phyloP scores from a whole-genome alignment of 345 rosid species.

The Anastatica hierochuntica region DNA sequence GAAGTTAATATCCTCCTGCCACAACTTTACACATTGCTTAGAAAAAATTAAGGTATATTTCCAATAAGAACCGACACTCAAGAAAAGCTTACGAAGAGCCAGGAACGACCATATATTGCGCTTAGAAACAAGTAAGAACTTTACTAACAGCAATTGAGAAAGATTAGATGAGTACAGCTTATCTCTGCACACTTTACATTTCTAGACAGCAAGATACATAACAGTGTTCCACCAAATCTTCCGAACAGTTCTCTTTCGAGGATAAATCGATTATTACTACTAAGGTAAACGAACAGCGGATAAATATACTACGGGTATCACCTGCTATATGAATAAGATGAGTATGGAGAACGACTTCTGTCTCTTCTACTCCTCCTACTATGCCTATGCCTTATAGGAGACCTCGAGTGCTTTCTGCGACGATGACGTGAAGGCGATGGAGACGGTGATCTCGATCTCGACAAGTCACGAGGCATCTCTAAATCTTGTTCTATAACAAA shows the following conservation, averaged over 20 bases:
- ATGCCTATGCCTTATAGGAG: conserved; percentile 57
- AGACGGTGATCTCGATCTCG: conserved; percentile 54
- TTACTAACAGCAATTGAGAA: conserved; percentile 4
- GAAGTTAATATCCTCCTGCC: not conserved
- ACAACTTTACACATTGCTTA: no score
- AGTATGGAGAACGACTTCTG: conserved; percentile 69
- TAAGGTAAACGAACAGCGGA: conserved; percentile 7
- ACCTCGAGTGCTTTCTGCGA: conserved; percentile 61
- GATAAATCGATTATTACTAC: not conserved
- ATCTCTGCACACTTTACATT: conserved; percentile 20
- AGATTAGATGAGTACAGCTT: conserved; percentile 23
- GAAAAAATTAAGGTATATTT: not conserved
- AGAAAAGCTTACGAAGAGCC: not conserved
- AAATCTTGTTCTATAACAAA: not conserved
- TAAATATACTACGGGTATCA: conserved; percentile 33
- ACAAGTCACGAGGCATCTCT: conserved; percentile 76
- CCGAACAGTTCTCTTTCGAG: conserved; percentile 23
- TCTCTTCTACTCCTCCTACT: conserved; percentile 75
- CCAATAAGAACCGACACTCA: not conserved
- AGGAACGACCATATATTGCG: not conserved
- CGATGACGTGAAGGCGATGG: conserved; percentile 70
- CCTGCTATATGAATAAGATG: conserved; percentile 78
- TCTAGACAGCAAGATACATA: conserved; percentile 19
- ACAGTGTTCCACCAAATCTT: conserved; percentile 29
- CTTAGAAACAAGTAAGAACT: not conserved